phyloP scores from a whole-genome alignment of 1,284 basidiomycete genomes.

The Meira miltonrushii region DNA sequence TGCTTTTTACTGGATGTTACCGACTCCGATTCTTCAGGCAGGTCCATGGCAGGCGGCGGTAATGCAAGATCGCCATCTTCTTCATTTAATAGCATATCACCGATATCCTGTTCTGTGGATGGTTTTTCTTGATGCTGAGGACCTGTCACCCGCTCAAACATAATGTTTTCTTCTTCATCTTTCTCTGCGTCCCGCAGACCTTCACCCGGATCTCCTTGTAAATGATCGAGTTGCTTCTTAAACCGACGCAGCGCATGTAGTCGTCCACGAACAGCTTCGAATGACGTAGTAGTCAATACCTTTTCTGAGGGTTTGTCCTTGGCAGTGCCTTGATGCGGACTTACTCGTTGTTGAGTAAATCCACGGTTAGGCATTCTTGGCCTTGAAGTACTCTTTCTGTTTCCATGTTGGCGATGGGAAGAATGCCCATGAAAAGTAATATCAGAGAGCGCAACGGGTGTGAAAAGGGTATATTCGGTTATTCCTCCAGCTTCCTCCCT shows the following conservation, averaged over 20 bases:
- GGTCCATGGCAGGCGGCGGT: slow-evolving; percentile 41
- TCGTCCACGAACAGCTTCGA: slow-evolving; percentile 31
- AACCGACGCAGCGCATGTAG: slow-evolving; percentile 40
- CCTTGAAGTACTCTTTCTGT: too few species aligned
- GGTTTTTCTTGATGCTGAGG: not conserved
- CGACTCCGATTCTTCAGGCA: slow-evolving; percentile 13
- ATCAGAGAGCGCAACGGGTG: slow-evolving; percentile 32
- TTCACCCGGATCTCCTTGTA: slow-evolving; percentile 40
- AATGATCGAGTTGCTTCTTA: slow-evolving; percentile 37
- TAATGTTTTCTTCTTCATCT: not conserved
- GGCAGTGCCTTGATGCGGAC: not conserved
- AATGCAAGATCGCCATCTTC: slow-evolving; percentile 40
- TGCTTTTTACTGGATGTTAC: not conserved
- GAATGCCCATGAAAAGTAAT: not conserved
- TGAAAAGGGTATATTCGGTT: slow-evolving; percentile 48
- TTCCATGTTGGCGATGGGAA: slow-evolving; percentile 3
- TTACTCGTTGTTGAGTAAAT: not conserved
- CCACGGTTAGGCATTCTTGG: not conserved
- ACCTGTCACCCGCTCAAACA: not conserved
- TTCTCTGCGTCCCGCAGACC: not conserved
- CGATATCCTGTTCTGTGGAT: too few species aligned
- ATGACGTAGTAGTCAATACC: slow-evolving; percentile 24
- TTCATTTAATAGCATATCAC: slow-evolving; percentile 13
- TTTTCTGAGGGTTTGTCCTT: not conserved
- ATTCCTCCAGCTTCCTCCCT: slow-evolving; percentile 45